phyloP scores from a whole-genome alignment of 257 asterid species.

The Sherardia arvensis region DNA sequence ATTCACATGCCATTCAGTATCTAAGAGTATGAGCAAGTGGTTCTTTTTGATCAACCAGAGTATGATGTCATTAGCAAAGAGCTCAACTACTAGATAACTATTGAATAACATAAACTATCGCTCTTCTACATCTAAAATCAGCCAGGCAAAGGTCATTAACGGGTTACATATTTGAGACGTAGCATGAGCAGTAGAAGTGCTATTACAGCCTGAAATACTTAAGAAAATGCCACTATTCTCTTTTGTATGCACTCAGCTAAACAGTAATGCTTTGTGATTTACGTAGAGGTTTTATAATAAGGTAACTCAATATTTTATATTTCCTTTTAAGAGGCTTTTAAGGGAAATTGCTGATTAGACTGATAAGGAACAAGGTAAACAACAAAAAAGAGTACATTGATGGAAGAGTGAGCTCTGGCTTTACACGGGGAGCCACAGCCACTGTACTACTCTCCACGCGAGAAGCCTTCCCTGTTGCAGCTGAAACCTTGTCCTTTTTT shows the following conservation, averaged over 20 bases:
- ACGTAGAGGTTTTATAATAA: background rate
- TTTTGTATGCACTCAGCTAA: background rate
- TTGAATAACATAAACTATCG: background rate
- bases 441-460: slow-evolving; percentile 55
- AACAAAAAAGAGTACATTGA: slow-evolving; percentile 39
- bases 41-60: background rate
- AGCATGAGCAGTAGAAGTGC: background rate
- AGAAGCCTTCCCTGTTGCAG: slow-evolving; percentile 63
- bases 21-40: background rate
- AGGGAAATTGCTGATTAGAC: background rate
- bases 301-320: background rate
- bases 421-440: slow-evolving; percentile 77
- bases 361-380: background rate
- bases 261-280: background rate
- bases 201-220: background rate
- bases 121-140: background rate
- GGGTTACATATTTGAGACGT: background rate
- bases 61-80: background rate
- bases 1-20: background rate
- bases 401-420: slow-evolving; percentile 82
- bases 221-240: background rate
- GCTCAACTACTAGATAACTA: background rate
- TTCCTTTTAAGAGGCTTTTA: background rate
- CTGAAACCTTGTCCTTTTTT: slow-evolving; percentile 76
- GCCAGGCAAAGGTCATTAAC: background rate